Base-by-base conservation (phyloP, 306 rosid genomes). In the Prunus mongolica region DNA sequence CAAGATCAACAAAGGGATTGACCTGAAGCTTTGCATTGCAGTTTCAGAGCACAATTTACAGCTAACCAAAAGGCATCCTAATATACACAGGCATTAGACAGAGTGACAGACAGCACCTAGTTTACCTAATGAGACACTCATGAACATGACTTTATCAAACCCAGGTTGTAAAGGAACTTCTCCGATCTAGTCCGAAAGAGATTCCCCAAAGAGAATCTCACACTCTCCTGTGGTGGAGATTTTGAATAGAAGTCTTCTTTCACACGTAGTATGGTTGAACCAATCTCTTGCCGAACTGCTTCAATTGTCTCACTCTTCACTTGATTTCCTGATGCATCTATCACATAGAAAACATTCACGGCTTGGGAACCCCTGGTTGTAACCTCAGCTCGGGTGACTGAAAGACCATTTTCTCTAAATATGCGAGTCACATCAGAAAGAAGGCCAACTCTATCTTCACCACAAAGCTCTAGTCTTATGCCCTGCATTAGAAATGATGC, bases 381-480 rank as follows among this genome's bases (percentile, higher is more conserved):
- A 45, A 95, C 97, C 84, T 95, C 99, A 25, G 99, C 99, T 45
- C 97, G 86, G 51, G 82, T 85, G 12, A 95, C 99, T 2, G 97
- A 89, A 54, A 95, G 97, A 22, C 97, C 97, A 6, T 95, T 95
- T 77, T 95, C 99, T 87, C 99, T 84, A 61, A 95, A 95, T 63
- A 95, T 92, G 52, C 99, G 97, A 69, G 99, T 95, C 79, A 90
- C 97, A 30, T 95, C 97, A 13, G 97, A 95, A 6, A 95, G 83
- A 65, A 95, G 97, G 14, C 99, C 99, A 22, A 79, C 83, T 78
- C 97, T 89, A 77, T 95, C 99, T 15, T 95, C 96, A 14, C 97
- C 74, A 71, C 92, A 90, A 22, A 95, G 87, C 79, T 95, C 97
- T 76, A 95, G 92, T 78, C 89, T 87, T 84, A 92, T 88, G 13